These are phyloP conservation scores for Laguncularia racemosa DNA, from an alignment of 345 rosid genomes.

Conservation along the genomic window DNA sequence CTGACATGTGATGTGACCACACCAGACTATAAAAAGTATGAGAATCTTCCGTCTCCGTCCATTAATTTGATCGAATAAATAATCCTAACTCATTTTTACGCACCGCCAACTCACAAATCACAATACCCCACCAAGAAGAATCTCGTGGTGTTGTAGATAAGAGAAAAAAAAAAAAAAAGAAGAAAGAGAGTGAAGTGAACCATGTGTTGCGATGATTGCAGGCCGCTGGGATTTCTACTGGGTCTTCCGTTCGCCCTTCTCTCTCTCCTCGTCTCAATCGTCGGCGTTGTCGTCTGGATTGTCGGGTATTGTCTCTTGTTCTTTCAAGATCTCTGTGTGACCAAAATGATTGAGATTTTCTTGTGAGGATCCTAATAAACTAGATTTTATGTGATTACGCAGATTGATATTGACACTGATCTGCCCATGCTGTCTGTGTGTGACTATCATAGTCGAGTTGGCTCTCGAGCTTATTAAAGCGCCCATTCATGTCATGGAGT, in stretches of 20 bases:
- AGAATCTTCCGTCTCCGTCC: too few relatives aligned
- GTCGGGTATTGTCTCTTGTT: conserved; percentile 46
- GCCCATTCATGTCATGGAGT: conserved; percentile 53
- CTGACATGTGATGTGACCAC: too few relatives aligned
- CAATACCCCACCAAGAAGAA: too few relatives aligned
- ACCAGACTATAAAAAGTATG: too few relatives aligned
- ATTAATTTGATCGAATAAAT: too few relatives aligned
- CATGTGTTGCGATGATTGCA: conserved; percentile 67
- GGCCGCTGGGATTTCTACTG: conserved; percentile 77
- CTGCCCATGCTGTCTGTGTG: conserved; percentile 70
- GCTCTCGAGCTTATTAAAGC: conserved; percentile 65
- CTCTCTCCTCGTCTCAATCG: conserved; percentile 60
- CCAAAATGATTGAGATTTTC: too few relatives aligned
- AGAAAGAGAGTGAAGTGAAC: conserved; percentile 5
- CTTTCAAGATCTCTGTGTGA: too few relatives aligned
- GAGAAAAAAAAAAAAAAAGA: neutral
- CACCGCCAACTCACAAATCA: too few relatives aligned
- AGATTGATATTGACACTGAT: conserved; percentile 61
- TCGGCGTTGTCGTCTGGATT: conserved; percentile 72
- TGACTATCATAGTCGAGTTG: conserved; percentile 49
- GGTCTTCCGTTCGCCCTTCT: conserved; percentile 89
- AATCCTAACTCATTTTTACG: too few relatives aligned
- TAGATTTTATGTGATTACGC: conserved; percentile 5
- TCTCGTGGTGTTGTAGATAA: neutral
- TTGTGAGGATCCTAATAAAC: conserved; percentile 1